phyloP scores from a whole-genome alignment of 2,329 filamentous ascomycete species.

The Remersonia thermophila region DNA sequence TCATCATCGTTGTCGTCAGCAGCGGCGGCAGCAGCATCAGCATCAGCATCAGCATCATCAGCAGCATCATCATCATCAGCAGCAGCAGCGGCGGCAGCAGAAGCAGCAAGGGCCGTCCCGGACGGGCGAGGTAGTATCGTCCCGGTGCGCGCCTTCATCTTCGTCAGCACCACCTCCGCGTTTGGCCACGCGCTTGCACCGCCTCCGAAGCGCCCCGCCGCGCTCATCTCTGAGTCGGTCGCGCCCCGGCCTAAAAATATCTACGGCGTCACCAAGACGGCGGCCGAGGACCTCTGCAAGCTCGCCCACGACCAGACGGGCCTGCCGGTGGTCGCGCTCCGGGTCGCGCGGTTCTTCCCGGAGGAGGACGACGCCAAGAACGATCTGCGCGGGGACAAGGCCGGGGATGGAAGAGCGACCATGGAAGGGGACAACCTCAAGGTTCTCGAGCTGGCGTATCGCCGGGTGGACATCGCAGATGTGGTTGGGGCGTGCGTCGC shows the following conservation, averaged over 20 bases:
- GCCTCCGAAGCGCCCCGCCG: constrained; percentile 24
- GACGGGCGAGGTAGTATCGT: constrained; percentile 27
- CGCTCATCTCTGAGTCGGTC: constrained; percentile 32
- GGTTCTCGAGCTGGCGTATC: constrained; percentile 34
- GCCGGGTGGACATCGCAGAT: constrained; percentile 32
- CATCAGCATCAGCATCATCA: no score
- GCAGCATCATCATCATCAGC: no score
- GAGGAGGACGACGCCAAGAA: constrained; percentile 33
- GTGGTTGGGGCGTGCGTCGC: constrained; percentile 30
- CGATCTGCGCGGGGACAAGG: no score
- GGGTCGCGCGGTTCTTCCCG: constrained; percentile 37
- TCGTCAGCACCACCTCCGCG: constrained; percentile 34
- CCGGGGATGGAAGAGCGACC: background rate
- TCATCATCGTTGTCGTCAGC: no score
- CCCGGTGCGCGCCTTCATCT: constrained; percentile 23
- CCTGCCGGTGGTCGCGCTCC: constrained; percentile 31
- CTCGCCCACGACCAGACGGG: constrained; percentile 27
- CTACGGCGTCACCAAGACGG: constrained; percentile 36
- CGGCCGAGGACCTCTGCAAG: constrained; percentile 35
- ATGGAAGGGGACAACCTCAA: constrained; percentile 34
- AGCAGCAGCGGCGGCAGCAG: no score
- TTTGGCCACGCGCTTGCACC: constrained; percentile 31
- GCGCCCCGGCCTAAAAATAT: constrained; percentile 34
- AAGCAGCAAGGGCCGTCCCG: no score
- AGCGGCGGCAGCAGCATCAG: no score